Evolutionary conservation across 768 basidiomycete species (phyloP).

Genomic region (Macrocybe gigantea): DNA sequence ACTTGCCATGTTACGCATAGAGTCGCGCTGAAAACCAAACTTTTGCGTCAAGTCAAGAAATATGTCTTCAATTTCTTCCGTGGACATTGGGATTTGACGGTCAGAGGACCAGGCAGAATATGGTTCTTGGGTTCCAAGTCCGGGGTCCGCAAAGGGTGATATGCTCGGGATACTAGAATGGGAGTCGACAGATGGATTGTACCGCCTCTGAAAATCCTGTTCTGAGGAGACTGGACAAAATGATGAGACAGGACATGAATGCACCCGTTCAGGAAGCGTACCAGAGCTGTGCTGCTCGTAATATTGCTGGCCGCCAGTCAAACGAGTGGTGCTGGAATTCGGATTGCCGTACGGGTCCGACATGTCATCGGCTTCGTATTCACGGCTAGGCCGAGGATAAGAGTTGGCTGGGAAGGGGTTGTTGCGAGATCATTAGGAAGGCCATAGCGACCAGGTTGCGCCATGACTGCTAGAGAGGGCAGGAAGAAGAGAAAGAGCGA

Average conservation of each 20-base stretch:
- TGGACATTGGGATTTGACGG: conserved; percentile 91
- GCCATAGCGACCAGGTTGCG: conserved; percentile 16
- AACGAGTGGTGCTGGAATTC: conserved; percentile 50
- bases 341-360: conserved; percentile 45
- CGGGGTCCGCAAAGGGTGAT: conserved; percentile 56
- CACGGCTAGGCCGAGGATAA: conserved; percentile 26
- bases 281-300: conserved; percentile 26
- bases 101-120: conserved; percentile 96
- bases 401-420: conserved; percentile 23
- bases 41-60: conserved; percentile 97
- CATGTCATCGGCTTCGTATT: conserved; percentile 46
- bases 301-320: conserved; percentile 41
- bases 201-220: conserved; percentile 36
- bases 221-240: conserved; percentile 19
- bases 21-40: conserved; percentile 96
- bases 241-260: conserved; percentile 6
- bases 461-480: conserved; percentile 9
- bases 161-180: conserved; percentile 53
- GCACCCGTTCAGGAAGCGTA: conserved; percentile 7
- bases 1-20: conserved; percentile 89
- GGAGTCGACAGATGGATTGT: conserved; percentile 54
- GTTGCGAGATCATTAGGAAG: conserved; percentile 17
- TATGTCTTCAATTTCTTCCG: conserved; percentile 98
- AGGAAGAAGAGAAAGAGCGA: conserved; percentile 13
- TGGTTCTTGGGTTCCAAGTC: conserved; percentile 49